A percentile compares a stretch with the other conserved stretches of the same genome.
phyloP scores from a whole-genome alignment of 345 rosid species.

The Cochlearia excelsa region DNA sequence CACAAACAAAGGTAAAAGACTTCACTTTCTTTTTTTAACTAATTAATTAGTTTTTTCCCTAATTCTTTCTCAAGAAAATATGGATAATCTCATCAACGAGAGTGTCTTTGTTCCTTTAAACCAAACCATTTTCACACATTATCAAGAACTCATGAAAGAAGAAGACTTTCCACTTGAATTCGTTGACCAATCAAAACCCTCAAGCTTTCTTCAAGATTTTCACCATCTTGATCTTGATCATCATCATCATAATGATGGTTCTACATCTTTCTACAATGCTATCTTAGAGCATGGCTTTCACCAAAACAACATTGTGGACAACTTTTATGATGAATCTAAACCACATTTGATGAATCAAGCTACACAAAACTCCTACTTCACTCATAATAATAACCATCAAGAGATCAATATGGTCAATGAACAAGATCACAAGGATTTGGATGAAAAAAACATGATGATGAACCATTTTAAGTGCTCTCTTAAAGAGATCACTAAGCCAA shows the following conservation, averaged over 20 bases:
- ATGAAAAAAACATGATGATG: conserved; percentile 36
- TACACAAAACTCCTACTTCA: conserved; percentile 24
- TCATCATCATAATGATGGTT: conserved; percentile 28
- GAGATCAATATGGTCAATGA: conserved; percentile 42
- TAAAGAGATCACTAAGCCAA: conserved; percentile 40
- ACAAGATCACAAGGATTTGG: conserved; percentile 33
- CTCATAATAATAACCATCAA: conserved; percentile 23
- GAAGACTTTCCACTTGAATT: conserved; percentile 40
- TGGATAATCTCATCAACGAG: conserved; percentile 31
- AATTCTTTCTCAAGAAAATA: conserved; percentile 9
- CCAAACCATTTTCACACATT: conserved; percentile 33
- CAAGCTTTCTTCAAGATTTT: conserved; percentile 55
- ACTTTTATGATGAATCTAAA: conserved; percentile 52
- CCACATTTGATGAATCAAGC: conserved; percentile 52
- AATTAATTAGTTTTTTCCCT: conserved; percentile 33
- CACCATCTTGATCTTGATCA: conserved; percentile 45
- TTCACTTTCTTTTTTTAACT: conserved; percentile 25
- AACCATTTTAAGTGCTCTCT: conserved; percentile 46
- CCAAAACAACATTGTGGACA: conserved; percentile 34
- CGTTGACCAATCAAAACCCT: conserved; percentile 37
- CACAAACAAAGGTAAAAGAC: conserved; percentile 14
- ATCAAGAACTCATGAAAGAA: conserved; percentile 38
- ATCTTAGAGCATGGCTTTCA: conserved; percentile 49
- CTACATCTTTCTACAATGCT: conserved; percentile 43
- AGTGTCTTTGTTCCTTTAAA: conserved; percentile 24